phyloP scores from a whole-genome alignment of 1,139 yeast genomes.

The Zhuliangozyma parablackwelliae region DNA sequence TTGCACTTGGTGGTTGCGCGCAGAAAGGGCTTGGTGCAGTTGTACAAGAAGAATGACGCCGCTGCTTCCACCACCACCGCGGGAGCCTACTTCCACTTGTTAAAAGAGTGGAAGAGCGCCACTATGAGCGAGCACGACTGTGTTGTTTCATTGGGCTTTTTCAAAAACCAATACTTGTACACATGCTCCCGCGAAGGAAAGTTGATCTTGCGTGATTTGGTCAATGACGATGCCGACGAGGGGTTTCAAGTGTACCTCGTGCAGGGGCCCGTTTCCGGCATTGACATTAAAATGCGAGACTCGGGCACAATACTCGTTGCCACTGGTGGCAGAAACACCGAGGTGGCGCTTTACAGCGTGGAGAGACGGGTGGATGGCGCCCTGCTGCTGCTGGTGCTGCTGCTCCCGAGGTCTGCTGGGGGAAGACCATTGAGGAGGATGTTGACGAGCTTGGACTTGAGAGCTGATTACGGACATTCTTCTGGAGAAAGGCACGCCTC shows the following conservation, averaged over 20 bases:
- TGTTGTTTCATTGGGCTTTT: constrained; percentile 20
- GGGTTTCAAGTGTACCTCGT: constrained; percentile 27
- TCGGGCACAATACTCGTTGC: constrained; percentile 15
- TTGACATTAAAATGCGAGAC: constrained; percentile 1
- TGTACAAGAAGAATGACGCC: constrained; percentile 18
- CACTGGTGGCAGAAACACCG: constrained; percentile 46
- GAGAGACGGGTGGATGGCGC: constrained; percentile 3
- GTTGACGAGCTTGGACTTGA: constrained; percentile 9
- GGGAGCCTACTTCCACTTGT: constrained; percentile 17
- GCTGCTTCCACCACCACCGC: too few relatives aligned
- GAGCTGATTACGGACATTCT: constrained; percentile 1
- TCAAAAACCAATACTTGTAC: constrained; percentile 31
- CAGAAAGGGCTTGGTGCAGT: constrained; percentile 27
- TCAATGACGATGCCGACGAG: constrained; percentile 34
- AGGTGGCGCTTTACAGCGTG: constrained; percentile 29
- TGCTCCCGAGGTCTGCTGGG: constrained; percentile 2
- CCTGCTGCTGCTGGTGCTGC: constrained; percentile 1
- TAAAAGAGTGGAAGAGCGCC: constrained; percentile 38
- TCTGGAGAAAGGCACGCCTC: constrained; percentile 15
- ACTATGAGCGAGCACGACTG: constrained; percentile 17
- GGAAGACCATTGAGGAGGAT: constrained; percentile 10
- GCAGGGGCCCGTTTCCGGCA: constrained; percentile 30
- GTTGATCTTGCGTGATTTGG: constrained; percentile 40
- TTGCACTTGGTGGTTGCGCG: constrained; percentile 25
- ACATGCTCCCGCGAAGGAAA: constrained; percentile 45